These are phyloP conservation scores for Daldinia vernicosa DNA, from an alignment of 495 filamentous ascomycete genomes.

Conservation along the genomic window DNA sequence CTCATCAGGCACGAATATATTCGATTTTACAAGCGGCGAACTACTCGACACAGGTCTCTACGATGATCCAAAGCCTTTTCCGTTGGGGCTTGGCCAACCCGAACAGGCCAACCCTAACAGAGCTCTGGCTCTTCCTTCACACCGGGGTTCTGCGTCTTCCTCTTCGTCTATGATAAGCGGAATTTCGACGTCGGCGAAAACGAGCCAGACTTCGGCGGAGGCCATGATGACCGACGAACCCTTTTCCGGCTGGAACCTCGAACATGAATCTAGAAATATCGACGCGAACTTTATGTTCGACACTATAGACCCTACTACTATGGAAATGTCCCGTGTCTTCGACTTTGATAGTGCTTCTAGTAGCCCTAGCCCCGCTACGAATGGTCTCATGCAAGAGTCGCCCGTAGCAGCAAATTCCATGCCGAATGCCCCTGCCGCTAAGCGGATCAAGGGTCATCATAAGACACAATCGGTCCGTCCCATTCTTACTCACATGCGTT, in stretches of 20 bases:
- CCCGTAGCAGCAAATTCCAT: constrained; percentile 6
- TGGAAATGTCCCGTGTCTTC: constrained; percentile 68
- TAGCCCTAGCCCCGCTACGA: constrained; percentile 64
- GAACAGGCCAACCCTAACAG: constrained; percentile 17
- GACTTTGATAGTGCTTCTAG: constrained; percentile 76
- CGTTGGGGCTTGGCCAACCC: constrained; percentile 4
- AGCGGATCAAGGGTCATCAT: constrained; percentile 45
- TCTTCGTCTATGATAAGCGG: constrained; percentile 38
- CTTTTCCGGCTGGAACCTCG: constrained; percentile 25
- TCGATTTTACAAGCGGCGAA: constrained; percentile 23
- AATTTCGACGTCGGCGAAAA: constrained; percentile 39
- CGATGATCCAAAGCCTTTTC: constrained; percentile 17
- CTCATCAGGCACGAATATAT: constrained; percentile 8
- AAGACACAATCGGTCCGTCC: constrained; percentile 48
- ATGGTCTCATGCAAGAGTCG: constrained; percentile 41
- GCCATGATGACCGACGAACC: constrained; percentile 34
- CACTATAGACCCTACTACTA: constrained; percentile 27
- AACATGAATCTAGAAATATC: constrained; percentile 23
- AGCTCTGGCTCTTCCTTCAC: constrained; percentile 19
- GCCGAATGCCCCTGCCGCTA: constrained; percentile 33
- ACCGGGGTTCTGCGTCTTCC: constrained; percentile 45
- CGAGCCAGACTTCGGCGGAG: constrained; percentile 34
- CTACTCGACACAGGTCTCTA: constrained; percentile 17
- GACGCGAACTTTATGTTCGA: constrained; percentile 32
- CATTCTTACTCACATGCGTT: background rate